Evolutionary conservation across 23 red algal genomes (phyloP), one percentile per base, ranked within the genome.

Genomic region (Porphyridium purpureum): DNA sequence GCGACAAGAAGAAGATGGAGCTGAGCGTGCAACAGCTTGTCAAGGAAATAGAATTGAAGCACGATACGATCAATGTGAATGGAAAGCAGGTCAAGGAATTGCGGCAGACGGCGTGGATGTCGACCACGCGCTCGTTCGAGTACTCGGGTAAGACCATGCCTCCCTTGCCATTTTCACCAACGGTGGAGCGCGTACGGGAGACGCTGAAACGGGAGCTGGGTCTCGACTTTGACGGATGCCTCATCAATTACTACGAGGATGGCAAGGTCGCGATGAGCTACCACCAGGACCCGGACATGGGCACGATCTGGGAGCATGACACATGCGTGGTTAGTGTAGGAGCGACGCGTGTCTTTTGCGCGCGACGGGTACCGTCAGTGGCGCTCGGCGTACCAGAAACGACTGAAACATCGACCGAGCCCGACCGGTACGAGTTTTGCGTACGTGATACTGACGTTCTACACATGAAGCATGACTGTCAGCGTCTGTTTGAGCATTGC

Each of bases 231-330:
- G 38, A 44, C 38, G 38, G 38, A 44, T 11, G 11, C 17, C 17
- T 44, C 11, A 44, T 44, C 11, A 44, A 44, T 44, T 44, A 44
- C 17, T 44, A 44, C 17, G 38, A 44, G 38, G 38, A 44, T 44
- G 11, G 11, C 11, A 11, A 17, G 38, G 11, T 11, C 17, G 38
- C 11, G 17, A 44, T 44, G 38, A 44, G 38, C 11, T 44, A 44
- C 38, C 38, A 44, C 17, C 17, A 11, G 38, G 38, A 44, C 17
- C 38, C 38, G 11, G 38, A 44, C 17, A 11, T 11, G 38, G 38
- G 38, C 11, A 11, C 17, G 17, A 11, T 11, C 38, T 44, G 38
- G 38, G 17, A 11, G 17, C 11, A 17, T 11, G 38, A 44, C 38
- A 44, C 38, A 11, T 11, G 11, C 17, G 38, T 44, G 17, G 38